Percentiles rank a stretch among this genome's conserved stretches.
Evolutionary conservation across 2,329 filamentous ascomycete genomes (phyloP).

Genomic region (Mariannaea sp.): DNA sequence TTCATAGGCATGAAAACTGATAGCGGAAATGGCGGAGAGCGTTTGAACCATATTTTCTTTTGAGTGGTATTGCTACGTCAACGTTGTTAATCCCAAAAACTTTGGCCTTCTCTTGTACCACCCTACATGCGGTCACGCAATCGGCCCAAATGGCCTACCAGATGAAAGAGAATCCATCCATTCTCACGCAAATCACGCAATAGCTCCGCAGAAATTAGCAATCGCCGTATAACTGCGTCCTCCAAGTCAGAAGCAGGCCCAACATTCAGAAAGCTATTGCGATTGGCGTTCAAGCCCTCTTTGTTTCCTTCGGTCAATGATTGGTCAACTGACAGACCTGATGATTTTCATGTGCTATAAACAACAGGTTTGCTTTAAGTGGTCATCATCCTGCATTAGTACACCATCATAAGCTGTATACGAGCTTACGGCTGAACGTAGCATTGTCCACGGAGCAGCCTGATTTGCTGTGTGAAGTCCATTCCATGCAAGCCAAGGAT

Average conservation of each 20-base stretch:
- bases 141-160: conserved; percentile 50
- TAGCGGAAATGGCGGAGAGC: background rate
- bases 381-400: background rate
- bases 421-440: background rate
- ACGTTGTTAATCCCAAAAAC: background rate
- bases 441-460: background rate
- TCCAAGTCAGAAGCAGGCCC: conserved; percentile 68
- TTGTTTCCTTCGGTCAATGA: conserved; percentile 84
- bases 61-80: background rate
- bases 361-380: background rate
- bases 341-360: no score
- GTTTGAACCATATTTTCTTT: background rate
- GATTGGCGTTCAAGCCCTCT: conserved; percentile 93
- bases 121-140: background rate
- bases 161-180: conserved; percentile 69
- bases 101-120: background rate
- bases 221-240: conserved; percentile 70
- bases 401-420: background rate
- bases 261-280: conserved; percentile 85
- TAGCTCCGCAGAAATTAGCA: conserved; percentile 62
- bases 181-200: conserved; percentile 68
- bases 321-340: conserved; percentile 92
- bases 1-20: background rate
- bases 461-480: background rate
- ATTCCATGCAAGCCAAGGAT: background rate